Evolutionary conservation across 2,329 filamentous ascomycete genomes (phyloP), one percentile per base, ranked within the genome.

Genomic region (Tothia fuscella): DNA sequence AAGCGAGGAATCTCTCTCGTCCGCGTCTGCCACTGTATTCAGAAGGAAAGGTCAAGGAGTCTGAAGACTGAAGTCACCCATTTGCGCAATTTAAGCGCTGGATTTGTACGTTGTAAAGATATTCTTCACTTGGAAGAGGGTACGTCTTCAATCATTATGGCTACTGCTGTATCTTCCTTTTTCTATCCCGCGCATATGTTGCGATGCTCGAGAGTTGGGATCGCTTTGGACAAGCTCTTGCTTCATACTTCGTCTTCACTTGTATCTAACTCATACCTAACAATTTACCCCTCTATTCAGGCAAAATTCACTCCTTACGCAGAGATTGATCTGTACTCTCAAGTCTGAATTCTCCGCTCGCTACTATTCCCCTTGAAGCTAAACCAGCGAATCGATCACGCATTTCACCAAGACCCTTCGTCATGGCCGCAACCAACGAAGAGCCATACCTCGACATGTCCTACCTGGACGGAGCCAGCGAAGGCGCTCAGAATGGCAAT

Each of bases 381-480:
- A n/a, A n/a, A n/a, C n/a, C n/a, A n/a, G n/a, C n/a, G n/a, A n/a
- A n/a, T n/a, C n/a, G 20, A 16, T 25, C 21, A 10, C 35, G 7
- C 22, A 22, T 10, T 26, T 17, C 35, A 1, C 28, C 12, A 17
- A 5, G 28, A 14, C 10, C 25, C 22, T 25, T 12, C 43, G 55
- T 39, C 40, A 64, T 63, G 57, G 66, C 72, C 54, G 75, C 78
- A 57, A 76, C 79, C 61, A 76, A 80, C 60, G 78, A 77, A 55
- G 80, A 80, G n/a, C n/a, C n/a, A 66, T 76, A 80, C 52, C 78
- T 80, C 66, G 76, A 80, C 58, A 78, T 80, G 62, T 80, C 32
- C 32, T 43, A 43, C 33, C 37, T 43, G 41, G 41, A 43, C n/a
- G 41, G 7, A 38, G 16, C 24, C 32, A 29, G 13, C 13, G 19